phyloP scores from a whole-genome alignment of 805 yeast genomes.

The Zygotorulaspora chibaensis region DNA sequence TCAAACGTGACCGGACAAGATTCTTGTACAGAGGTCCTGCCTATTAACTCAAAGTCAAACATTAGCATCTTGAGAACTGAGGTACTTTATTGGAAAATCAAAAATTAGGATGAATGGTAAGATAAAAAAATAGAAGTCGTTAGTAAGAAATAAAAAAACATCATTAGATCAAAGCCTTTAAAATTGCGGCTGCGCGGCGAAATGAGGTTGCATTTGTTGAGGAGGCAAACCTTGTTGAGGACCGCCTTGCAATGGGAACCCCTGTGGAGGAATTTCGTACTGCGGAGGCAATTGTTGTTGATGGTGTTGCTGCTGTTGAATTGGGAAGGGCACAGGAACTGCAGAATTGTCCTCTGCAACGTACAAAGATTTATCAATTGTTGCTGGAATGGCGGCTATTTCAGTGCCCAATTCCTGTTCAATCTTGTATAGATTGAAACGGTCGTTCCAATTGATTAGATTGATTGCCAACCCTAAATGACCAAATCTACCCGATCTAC shows the following conservation, averaged over 20 bases:
- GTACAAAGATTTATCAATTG: conserved; percentile 81
- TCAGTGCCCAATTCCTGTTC: conserved; percentile 98
- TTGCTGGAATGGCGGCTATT: conserved; percentile 93
- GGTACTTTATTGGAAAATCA: not conserved
- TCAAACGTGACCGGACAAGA: not conserved
- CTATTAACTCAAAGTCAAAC: not conserved
- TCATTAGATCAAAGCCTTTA: not conserved
- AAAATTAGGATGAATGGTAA: not conserved
- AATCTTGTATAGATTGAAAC: conserved; percentile 87
- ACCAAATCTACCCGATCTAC: conserved; percentile 98
- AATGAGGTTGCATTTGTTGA: conserved; percentile 14
- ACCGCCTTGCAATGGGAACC: conserved; percentile 12
- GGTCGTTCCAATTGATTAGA: conserved; percentile 93
- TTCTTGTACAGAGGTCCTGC: not conserved
- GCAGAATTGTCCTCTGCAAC: conserved; percentile 72
- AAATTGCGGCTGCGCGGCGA: conserved; percentile 9
- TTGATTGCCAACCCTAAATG: conserved; percentile 97
- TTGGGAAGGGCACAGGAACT: conserved; percentile 87
- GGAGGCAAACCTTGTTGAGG: conserved; percentile 17
- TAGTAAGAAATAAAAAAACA: not conserved
- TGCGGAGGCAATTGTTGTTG: conserved; percentile 25
- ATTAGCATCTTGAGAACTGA: not conserved
- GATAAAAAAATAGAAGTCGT: not conserved
- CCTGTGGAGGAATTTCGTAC: conserved; percentile 28
- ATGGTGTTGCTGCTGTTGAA: conserved; percentile 36